phyloP scores from a whole-genome alignment of 2,329 filamentous ascomycete species.

The Phialemoniopsis sp. region DNA sequence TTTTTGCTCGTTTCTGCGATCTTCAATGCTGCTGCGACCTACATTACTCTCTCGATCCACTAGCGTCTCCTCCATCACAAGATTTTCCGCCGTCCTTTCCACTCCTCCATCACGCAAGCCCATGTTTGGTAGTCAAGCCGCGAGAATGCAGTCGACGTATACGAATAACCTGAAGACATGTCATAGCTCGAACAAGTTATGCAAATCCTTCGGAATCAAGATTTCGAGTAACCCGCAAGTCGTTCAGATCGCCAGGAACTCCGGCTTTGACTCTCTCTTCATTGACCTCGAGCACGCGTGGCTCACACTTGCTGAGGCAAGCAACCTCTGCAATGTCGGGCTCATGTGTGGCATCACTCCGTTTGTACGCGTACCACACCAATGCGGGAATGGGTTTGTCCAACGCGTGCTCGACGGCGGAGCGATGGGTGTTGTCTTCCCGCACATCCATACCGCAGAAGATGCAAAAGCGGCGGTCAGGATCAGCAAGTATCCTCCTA shows the following conservation, averaged over 20 bases:
- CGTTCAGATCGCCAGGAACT: slow-evolving; percentile 24
- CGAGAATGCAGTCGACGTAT: too few species aligned
- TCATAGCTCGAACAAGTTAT: too few species aligned
- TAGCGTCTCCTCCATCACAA: too few species aligned
- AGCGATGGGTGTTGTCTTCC: slow-evolving; percentile 24
- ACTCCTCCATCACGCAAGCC: too few species aligned
- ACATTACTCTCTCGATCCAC: too few species aligned
- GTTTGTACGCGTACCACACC: slow-evolving; percentile 24
- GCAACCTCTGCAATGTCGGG: slow-evolving; percentile 19
- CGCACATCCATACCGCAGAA: slow-evolving; percentile 15
- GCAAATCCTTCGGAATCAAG: slow-evolving; percentile 22
- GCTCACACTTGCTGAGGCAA: slow-evolving; percentile 22
- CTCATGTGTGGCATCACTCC: slow-evolving; percentile 20
- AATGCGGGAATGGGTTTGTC: slow-evolving; percentile 26
- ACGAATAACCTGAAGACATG: too few species aligned
- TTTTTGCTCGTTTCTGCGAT: too few species aligned
- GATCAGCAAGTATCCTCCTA: slow-evolving; percentile 18
- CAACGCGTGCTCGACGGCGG: slow-evolving; percentile 25
- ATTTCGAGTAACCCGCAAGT: slow-evolving; percentile 19
- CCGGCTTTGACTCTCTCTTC: slow-evolving; percentile 28
- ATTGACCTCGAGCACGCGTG: slow-evolving; percentile 32
- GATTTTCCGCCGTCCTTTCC: too few species aligned
- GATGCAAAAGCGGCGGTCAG: slow-evolving; percentile 18
- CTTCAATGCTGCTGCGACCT: too few species aligned
- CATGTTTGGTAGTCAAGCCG: too few species aligned